Conservation (phyloP, 805 yeast genomes). For the Ogataea nonfermentans region DNA sequence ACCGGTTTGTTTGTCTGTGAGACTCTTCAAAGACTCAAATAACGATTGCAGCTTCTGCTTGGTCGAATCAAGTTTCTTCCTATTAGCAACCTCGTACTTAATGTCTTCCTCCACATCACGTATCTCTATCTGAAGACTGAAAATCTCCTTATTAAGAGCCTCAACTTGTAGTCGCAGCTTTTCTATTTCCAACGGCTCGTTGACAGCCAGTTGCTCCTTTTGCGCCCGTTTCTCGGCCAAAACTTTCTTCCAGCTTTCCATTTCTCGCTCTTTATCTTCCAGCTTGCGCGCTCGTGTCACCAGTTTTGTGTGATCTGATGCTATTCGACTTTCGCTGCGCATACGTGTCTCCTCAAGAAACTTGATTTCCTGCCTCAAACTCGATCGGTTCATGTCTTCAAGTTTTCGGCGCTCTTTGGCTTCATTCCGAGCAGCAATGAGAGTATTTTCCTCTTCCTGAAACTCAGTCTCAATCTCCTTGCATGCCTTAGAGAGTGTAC, state of each 20-base stretch:
- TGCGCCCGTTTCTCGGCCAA: conserved; percentile 26
- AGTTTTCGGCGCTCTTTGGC: conserved; percentile 39
- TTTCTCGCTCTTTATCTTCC: conserved; percentile 35
- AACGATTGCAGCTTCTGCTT: conserved; percentile 25
- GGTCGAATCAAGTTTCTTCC: conserved; percentile 27
- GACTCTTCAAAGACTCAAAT: conserved; percentile 23
- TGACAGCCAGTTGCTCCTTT: conserved; percentile 12
- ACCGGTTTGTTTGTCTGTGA: conserved; percentile 32
- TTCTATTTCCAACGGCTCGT: conserved; percentile 21
- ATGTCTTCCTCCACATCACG: conserved; percentile 35
- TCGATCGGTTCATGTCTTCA: conserved; percentile 41
- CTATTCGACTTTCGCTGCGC: conserved; percentile 35
- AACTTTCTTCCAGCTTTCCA: conserved; percentile 34
- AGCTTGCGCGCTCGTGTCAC: conserved; percentile 30
- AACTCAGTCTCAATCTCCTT: conserved; percentile 35
- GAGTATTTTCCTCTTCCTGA: conserved; percentile 37
- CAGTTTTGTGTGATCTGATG: conserved; percentile 34
- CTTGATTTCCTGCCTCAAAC: conserved; percentile 40
- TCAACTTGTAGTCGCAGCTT: conserved; percentile 24
- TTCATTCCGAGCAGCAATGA: conserved; percentile 36
- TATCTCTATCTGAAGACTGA: conserved; percentile 27
- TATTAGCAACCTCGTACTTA: conserved; percentile 26
- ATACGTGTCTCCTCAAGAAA: conserved; percentile 42
- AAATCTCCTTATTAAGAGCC: conserved; percentile 29
- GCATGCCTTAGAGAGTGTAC: conserved; percentile 35